These are phyloP conservation scores for Nepenthes gracilis DNA, from an alignment of 148 eudicot species.

Conservation along the genomic window DNA sequence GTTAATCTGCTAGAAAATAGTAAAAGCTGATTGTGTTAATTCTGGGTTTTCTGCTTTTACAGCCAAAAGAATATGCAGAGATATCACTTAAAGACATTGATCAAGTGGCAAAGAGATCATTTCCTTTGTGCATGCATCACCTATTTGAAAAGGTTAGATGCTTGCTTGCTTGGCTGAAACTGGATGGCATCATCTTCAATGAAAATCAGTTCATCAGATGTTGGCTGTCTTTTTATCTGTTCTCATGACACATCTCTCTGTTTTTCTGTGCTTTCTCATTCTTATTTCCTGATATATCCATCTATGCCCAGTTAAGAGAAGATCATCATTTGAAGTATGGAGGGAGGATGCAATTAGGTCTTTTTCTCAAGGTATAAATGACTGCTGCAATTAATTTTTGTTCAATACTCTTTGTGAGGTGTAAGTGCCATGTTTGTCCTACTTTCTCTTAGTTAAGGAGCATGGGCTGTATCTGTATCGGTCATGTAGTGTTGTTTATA, in stretches of 20 bases:
- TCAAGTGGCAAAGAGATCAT: constrained; percentile 68
- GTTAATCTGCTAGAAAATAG: constrained; percentile 1
- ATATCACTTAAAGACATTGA: constrained; percentile 80
- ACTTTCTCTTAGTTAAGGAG: background rate
- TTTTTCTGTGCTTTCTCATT: background rate
- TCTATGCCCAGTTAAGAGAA: constrained; percentile 63
- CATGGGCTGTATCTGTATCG: too few species aligned
- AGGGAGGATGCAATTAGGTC: constrained; percentile 95
- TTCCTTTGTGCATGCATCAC: constrained; percentile 95
- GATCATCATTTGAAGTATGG: constrained; percentile 98
- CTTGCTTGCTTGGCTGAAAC: background rate
- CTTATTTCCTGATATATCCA: background rate
- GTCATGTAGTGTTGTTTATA: too few species aligned
- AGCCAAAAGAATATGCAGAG: constrained; percentile 72
- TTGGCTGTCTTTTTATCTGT: background rate
- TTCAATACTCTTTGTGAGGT: background rate
- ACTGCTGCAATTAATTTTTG: background rate
- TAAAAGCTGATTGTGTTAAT: constrained; percentile 6
- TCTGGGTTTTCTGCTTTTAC: constrained; percentile 11
- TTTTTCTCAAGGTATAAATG: constrained; percentile 73
- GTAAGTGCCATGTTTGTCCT: background rate
- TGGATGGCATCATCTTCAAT: background rate
- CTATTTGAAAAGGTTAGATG: constrained; percentile 69
- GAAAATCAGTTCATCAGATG: background rate
- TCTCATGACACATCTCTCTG: background rate